A percentile compares a stretch with the other conserved stretches of the same genome.
These are phyloP conservation scores for Fusarium duplospermum DNA, from an alignment of 2,329 filamentous ascomycete species.

Conservation along the genomic window DNA sequence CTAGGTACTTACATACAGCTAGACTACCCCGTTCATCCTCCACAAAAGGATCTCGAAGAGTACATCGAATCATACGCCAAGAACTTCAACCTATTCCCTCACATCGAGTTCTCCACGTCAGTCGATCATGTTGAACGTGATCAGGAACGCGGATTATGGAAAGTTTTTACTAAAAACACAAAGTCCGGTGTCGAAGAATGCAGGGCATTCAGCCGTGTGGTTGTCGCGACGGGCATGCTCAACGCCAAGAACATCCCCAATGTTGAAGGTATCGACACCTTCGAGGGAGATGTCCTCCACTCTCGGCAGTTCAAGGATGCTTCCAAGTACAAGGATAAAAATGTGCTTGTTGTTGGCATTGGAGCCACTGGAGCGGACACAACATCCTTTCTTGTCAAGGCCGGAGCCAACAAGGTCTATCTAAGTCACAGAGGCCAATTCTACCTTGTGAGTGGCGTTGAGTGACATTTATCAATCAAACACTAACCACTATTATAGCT, in stretches of 20 bases:
- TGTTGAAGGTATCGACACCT: conserved; percentile 53
- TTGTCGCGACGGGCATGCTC: conserved; percentile 50
- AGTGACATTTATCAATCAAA: no score
- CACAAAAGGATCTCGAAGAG: conserved; percentile 42
- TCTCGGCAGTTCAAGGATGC: conserved; percentile 50
- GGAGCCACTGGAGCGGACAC: conserved; percentile 51
- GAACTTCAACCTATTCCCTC: conserved; percentile 44
- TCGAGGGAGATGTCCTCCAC: conserved; percentile 55
- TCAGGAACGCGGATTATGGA: conserved; percentile 42
- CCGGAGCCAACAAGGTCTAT: conserved; percentile 52
- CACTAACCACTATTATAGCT: conserved; percentile 29
- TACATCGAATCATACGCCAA: conserved; percentile 50
- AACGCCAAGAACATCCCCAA: conserved; percentile 49
- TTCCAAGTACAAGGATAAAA: conserved; percentile 53
- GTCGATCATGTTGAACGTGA: conserved; percentile 45
- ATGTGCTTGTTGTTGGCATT: conserved; percentile 60
- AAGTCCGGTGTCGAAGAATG: conserved; percentile 32
- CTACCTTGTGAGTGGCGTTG: conserved; percentile 36
- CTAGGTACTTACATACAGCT: background rate
- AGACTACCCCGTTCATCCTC: conserved; percentile 42
- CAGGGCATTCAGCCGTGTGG: conserved; percentile 51
- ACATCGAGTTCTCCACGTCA: conserved; percentile 44
- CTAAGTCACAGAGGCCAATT: conserved; percentile 54
- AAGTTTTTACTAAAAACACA: conserved; percentile 42
- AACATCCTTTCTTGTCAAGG: conserved; percentile 47